These are phyloP conservation scores for Penicillium flavigenum DNA, from an alignment of 495 filamentous ascomycete genomes.

Conservation along the genomic window DNA sequence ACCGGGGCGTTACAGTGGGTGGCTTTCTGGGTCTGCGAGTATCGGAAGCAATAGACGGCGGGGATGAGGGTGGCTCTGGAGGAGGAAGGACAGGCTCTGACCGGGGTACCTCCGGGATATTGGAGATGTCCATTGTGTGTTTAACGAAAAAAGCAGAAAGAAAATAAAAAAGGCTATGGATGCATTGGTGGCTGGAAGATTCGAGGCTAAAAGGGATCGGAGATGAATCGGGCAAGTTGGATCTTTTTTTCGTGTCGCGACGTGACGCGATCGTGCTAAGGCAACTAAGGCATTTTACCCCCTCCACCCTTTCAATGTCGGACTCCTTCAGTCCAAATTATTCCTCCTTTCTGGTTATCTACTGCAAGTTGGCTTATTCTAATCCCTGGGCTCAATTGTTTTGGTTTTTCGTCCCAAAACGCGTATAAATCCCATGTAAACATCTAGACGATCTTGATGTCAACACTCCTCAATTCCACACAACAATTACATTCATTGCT, in stretches of 20 bases:
- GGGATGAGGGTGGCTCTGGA: constrained; percentile 47
- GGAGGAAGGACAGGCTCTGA: constrained; percentile 45
- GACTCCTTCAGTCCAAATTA: background rate
- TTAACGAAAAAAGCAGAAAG: constrained; percentile 17
- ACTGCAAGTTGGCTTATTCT: background rate
- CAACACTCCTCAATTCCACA: background rate
- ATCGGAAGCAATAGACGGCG: constrained; percentile 49
- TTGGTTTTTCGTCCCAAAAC: background rate
- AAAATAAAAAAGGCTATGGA: constrained; percentile 8
- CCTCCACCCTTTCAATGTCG: background rate
- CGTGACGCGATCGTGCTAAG: constrained; percentile 14
- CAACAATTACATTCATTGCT: background rate
- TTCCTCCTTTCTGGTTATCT: background rate
- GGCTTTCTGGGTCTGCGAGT: constrained; percentile 47
- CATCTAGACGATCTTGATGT: background rate
- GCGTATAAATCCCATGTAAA: background rate
- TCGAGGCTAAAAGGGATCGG: constrained; percentile 27
- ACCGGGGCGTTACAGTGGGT: constrained; percentile 66
- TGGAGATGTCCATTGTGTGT: constrained; percentile 40
- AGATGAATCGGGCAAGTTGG: constrained; percentile 14
- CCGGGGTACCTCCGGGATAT: constrained; percentile 41
- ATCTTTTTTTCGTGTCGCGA: constrained; percentile 14
- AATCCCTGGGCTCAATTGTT: background rate
- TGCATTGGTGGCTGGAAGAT: constrained; percentile 25
- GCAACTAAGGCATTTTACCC: constrained; percentile 2